phyloP scores from a whole-genome alignment of 2,329 filamentous ascomycete species.

The Nigrograna mackinnonii region DNA sequence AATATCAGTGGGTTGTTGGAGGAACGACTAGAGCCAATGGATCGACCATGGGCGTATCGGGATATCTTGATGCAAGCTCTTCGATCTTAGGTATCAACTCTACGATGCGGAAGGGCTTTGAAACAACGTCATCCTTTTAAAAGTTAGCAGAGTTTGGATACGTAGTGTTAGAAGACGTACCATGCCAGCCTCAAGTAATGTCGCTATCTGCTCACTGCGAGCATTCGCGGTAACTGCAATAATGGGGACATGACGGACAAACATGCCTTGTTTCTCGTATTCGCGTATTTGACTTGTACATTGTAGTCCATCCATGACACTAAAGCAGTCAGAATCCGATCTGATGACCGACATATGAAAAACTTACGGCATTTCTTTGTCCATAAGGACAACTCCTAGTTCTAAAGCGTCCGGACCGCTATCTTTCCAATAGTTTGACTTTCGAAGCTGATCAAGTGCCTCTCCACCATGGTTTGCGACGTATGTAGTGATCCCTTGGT shows the following conservation, averaged over 20 bases:
- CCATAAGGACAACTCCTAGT: conserved; percentile 40
- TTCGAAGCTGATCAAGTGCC: conserved; percentile 48
- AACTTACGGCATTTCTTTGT: conserved; percentile 45
- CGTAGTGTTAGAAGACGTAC: conserved; percentile 13
- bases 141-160: conserved; percentile 4
- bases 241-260: conserved; percentile 42
- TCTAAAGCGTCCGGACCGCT: conserved; percentile 24
- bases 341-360: too few relatives aligned
- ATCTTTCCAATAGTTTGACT: conserved; percentile 46
- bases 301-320: conserved; percentile 44
- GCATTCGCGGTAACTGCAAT: conserved; percentile 48
- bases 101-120: conserved; percentile 55
- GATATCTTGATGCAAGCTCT: conserved; percentile 40
- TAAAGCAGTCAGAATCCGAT: too few relatives aligned
- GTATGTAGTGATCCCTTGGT: conserved; percentile 49
- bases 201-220: conserved; percentile 43
- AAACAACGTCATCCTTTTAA: conserved; percentile 52
- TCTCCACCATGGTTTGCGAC: conserved; percentile 56
- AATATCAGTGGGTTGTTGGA: neutral
- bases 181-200: conserved; percentile 42
- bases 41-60: neutral
- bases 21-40: neutral
- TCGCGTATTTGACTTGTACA: conserved; percentile 42
- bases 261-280: conserved; percentile 36
- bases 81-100: conserved; percentile 57